These are phyloP conservation scores for Citrus maxima DNA, from an alignment of 345 rosid genomes.

Conservation along the genomic window DNA sequence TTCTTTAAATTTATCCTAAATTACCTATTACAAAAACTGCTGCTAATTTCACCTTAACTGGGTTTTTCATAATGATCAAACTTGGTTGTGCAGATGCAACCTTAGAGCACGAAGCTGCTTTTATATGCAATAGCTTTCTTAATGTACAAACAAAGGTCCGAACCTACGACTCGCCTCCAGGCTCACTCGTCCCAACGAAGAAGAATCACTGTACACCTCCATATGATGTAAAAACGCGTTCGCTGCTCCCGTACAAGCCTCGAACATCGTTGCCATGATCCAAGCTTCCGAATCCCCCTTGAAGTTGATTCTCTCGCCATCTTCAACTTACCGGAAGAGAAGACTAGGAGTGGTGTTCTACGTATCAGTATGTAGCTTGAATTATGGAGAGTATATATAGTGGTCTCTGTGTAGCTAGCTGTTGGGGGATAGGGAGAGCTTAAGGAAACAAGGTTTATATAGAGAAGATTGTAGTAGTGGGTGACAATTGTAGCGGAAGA, in stretches of 20 bases:
- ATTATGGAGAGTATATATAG: not conserved
- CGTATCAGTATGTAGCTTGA: not conserved
- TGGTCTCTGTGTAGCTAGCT: not conserved
- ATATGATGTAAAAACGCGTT: conserved; percentile 64
- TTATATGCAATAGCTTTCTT: not conserved
- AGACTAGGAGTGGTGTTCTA: not conserved
- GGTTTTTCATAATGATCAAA: not conserved
- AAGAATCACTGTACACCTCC: conserved; percentile 75
- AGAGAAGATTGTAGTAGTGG: not conserved
- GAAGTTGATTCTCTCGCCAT: conserved; percentile 13
- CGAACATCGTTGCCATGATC: conserved; percentile 48
- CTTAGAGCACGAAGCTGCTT: not conserved
- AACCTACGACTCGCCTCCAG: not conserved
- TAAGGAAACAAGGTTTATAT: not conserved
- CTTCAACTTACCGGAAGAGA: conserved; percentile 4
- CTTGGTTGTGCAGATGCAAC: not conserved
- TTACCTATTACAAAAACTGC: not conserved
- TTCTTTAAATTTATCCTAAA: not conserved
- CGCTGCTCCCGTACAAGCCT: conserved; percentile 54
- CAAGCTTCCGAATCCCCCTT: conserved; percentile 28
- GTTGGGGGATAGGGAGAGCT: not conserved
- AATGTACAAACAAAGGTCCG: not conserved
- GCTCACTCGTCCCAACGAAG: conserved; percentile 41
- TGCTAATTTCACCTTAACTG: not conserved
- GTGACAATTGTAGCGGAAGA: not conserved